A percentile compares a stretch with the other conserved stretches of the same genome.
Evolutionary conservation across 768 basidiomycete genomes (phyloP).

Genomic region (Favolaschia claudopus): DNA sequence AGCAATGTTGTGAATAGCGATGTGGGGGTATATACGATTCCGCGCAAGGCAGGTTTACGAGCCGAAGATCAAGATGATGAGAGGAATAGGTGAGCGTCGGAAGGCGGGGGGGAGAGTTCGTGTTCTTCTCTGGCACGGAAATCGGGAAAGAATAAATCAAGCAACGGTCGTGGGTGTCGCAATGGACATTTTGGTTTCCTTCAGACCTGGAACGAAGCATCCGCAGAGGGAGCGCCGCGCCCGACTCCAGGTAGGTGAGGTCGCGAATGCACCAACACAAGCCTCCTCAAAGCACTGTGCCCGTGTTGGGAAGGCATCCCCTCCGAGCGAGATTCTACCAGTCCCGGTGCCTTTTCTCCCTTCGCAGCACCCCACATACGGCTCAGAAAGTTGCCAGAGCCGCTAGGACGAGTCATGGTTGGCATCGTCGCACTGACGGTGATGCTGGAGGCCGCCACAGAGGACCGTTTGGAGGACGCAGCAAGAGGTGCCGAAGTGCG

Average conservation of each 20-base stretch:
- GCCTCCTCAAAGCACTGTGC: constrained; percentile 37
- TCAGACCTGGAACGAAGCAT: constrained; percentile 26
- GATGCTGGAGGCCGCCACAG: constrained; percentile 15
- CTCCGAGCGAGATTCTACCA: constrained; percentile 25
- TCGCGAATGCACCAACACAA: constrained; percentile 39
- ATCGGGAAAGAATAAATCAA: constrained; percentile 16
- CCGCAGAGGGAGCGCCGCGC: constrained; percentile 13
- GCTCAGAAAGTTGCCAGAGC: constrained; percentile 64
- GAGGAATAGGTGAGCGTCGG: constrained; percentile 9
- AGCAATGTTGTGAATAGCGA: constrained; percentile 11
- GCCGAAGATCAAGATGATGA: neutral
- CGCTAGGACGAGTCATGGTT: constrained; percentile 37
- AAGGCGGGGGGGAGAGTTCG: neutral
- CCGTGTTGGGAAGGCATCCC: constrained; percentile 19
- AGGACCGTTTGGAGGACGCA: constrained; percentile 20
- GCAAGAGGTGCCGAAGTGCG: constrained; percentile 31
- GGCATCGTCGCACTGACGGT: constrained; percentile 49
- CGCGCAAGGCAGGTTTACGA: neutral
- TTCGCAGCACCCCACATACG: constrained; percentile 79
- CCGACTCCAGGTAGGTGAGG: constrained; percentile 23
- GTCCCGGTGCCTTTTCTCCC: constrained; percentile 30
- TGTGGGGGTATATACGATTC: constrained; percentile 6
- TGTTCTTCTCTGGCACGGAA: constrained; percentile 5
- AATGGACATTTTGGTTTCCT: constrained; percentile 1
- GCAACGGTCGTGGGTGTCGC: constrained; percentile 13